Evolutionary conservation across 2,329 filamentous ascomycete genomes (phyloP), one percentile per base, ranked within the genome.

Genomic region (Apiospora malaysiana): DNA sequence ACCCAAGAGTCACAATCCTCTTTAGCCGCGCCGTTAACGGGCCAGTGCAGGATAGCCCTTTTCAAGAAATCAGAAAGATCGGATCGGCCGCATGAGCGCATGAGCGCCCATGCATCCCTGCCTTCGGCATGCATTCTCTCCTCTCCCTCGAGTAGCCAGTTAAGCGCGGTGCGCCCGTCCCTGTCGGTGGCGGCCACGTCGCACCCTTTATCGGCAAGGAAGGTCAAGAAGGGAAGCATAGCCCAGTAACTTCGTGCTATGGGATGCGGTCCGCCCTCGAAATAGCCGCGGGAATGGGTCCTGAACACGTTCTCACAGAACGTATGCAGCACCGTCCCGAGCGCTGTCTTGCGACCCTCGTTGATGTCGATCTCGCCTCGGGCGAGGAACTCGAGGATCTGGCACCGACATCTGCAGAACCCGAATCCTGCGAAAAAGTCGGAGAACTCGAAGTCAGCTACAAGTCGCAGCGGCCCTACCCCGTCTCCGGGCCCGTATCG

Each of bases 221-320:
- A 63, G 21, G 18, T 10, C 32, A 63, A 9, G 4, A 14, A 14
- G 56, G 56, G 27, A 0, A 63, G 18, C 56, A 63, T 32, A 32
- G 40, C 56, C 56, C 9, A 4, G 21, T 14, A n/a, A 21, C 21
- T 14, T 18, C 4, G 8, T 32, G 5, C 42, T 14, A 14, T 16
- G 32, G 27, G 18, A 0, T 12, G 56, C 10, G 56, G 56, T 9
- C 56, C 32, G 18, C 18, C 18, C 32, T 63, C 56, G 18, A 63
- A 63, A 18, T 32, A 63, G 21, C 56, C 56, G 56, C 56, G 56
- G 32, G 56, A 40, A 32, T 40, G 56, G 2, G n/a, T 18, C 27
- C 56, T 37, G 56, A 63, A 63, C 18, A 63, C 32, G 32, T 63
- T 63, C 32, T 63, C 56, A 32, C 56, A 63, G 56, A 63, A 63